Percentiles rank a stretch among this genome's conserved stretches.
phyloP scores from a whole-genome alignment of 2,329 filamentous ascomycete species.

The Alternaria sp. region DNA sequence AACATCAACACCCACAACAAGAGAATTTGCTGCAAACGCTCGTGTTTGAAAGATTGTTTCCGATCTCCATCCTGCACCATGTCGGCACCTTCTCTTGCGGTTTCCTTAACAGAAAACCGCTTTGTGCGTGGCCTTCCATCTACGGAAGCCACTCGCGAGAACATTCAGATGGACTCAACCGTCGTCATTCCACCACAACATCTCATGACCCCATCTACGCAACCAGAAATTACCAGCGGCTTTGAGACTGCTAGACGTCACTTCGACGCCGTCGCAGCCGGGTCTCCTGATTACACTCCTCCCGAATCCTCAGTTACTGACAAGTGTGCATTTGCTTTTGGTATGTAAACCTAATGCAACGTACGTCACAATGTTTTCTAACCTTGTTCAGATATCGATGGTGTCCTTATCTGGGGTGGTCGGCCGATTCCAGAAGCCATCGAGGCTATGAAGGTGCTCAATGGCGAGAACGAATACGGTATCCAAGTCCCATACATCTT shows the following conservation, averaged over 20 bases:
- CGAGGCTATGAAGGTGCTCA: constrained; percentile 89
- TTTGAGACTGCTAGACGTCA: constrained; percentile 64
- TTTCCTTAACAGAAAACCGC: constrained; percentile 34
- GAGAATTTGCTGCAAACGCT: too few species aligned
- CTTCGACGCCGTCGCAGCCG: constrained; percentile 55
- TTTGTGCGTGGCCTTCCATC: constrained; percentile 63
- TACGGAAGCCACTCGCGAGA: constrained; percentile 56
- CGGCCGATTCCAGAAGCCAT: constrained; percentile 84
- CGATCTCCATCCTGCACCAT: constrained; percentile 41
- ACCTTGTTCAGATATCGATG: constrained; percentile 69
- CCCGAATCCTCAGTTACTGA: constrained; percentile 58
- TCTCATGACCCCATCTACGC: constrained; percentile 62
- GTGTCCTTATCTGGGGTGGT: constrained; percentile 84
- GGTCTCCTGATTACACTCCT: constrained; percentile 47
- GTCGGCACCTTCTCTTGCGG: constrained; percentile 48
- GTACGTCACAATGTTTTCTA: not conserved
- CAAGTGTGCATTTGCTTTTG: constrained; percentile 79
- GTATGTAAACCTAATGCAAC: not conserved
- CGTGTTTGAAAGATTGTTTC: too few species aligned
- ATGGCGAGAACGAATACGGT: constrained; percentile 81
- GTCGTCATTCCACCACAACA: constrained; percentile 67
- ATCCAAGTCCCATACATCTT: constrained; percentile 79
- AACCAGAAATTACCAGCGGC: constrained; percentile 62
- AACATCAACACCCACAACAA: too few species aligned
- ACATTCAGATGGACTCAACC: constrained; percentile 56